Base-by-base conservation (phyloP, 768 basidiomycete species). In the Pilatotrama ljubarskyi region DNA sequence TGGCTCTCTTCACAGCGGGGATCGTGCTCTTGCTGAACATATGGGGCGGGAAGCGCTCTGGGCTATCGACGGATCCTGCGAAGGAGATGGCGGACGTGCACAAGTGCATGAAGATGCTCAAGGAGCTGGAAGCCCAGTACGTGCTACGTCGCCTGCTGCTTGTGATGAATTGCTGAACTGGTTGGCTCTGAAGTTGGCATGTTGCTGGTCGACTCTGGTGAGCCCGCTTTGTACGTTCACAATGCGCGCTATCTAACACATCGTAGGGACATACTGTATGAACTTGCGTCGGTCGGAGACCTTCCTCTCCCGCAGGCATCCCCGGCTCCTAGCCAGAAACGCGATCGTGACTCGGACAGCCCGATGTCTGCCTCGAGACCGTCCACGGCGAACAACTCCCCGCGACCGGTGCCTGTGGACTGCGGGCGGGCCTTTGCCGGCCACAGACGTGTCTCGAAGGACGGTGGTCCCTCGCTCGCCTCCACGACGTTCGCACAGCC, bases 231-330 rank as follows among this genome's bases (percentile, higher is more conserved):
- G 18, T 8, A 32, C 24, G 40, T 47, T 14, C 18, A 18, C n/a
- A 51, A 25, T 0, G 14, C 24, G 0, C 17, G 5, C 2, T 18
- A 9, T 13, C 5, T 42, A 51, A 18, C 20, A 11, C 9, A 14
- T n/a, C 44, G 11, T 60, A 89, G 88, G 87, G 87, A 90, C 65
- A 81, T 91, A 41, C 72, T 90, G 18, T 89, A 84, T 63, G 87
- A 91, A 63, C 76, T 91, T 1, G 86, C 88, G 3, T 85, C 80
- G 0, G 87, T 85, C 4, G 87, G 88, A 2, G 86, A 90, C 22
- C 76, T 90, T 0, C 88, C 87, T 0, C 76, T 90, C 5, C 88
- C 88, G 1, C 78, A 81, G 49, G 67, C 78, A 0, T 84, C 81
- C 51, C 83, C 85, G 5, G 67, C 72, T 0, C 74, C 79, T 4